Base-by-base conservation (phyloP, 1,139 yeast genomes). In the Candida sp. region DNA sequence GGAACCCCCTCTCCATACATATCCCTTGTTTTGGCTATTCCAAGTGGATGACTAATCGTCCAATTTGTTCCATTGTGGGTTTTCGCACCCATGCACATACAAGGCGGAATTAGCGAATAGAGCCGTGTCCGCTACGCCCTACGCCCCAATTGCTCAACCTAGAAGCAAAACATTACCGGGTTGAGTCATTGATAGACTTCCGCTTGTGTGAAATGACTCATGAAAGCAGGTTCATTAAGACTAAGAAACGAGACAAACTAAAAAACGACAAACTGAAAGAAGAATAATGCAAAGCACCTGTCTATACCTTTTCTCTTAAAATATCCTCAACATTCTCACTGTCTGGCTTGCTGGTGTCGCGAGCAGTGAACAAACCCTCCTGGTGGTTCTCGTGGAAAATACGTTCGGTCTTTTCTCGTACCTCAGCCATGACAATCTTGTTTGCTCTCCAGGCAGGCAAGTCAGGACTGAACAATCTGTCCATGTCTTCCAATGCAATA, bases 401-500 rank as follows among this genome's bases (percentile, higher is more conserved):
- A 56, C 43, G 53, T 46, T 53, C 58, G n/a, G 66, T 58, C 42
- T 63, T 66, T 23, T 54, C 53, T 55, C 62, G 57, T 7, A 64
- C 62, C 40, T 57, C 58, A 3, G 49, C 51, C 50, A 70, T 59
- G 5, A 70, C 70, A 48, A 60, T 49, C 38, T 54, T 48, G 54
- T 71, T 72, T 9, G 75, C 75, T 47, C 59, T 59, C 48, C 66
- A 58, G 17, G 74, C 72, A 2, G 72, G 72, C 17, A 67, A 55
- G 22, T 57, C 52, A 28, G 60, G 54, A 51, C 63, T 63, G 49
- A 75, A 75, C 50, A 76, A 66, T 56, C 64, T 66, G 58, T 75
- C 80, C 79, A 76, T 75, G 57, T 75, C 77, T 59, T 76, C 81
- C 63, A 73, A 69, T 0, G 78, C 70, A 50, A 73, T 69, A 22